A percentile compares a stretch with the other conserved stretches of the same genome.
Evolutionary conservation across 2,329 filamentous ascomycete genomes (phyloP).

Genomic region (Trichoderma koningii): DNA sequence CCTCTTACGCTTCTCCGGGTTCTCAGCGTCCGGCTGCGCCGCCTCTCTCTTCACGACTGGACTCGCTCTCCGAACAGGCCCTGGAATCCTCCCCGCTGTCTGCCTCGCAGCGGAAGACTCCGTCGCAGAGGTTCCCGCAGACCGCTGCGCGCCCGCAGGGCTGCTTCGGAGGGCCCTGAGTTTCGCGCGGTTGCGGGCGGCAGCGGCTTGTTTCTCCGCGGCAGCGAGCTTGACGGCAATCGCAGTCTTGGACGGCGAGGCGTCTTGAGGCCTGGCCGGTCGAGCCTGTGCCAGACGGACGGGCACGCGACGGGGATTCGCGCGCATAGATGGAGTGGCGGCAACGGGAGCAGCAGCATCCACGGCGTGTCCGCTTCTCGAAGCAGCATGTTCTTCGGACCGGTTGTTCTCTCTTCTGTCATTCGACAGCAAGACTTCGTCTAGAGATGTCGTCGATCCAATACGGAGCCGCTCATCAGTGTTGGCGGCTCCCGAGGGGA

Average conservation of each 20-base stretch:
- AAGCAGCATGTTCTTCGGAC: slow-evolving; percentile 24
- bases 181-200: slow-evolving; percentile 63
- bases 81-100: slow-evolving; percentile 16
- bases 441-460: slow-evolving; percentile 39
- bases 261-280: slow-evolving; percentile 50
- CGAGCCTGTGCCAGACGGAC: slow-evolving; percentile 40
- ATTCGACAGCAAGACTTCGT: slow-evolving; percentile 39
- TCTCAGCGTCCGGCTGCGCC: slow-evolving; percentile 31
- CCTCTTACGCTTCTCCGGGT: slow-evolving; percentile 50
- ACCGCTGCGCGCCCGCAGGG: slow-evolving; percentile 39
- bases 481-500: background rate
- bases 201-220: slow-evolving; percentile 64
- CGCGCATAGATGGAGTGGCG: background rate
- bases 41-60: slow-evolving; percentile 41
- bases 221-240: slow-evolving; percentile 66
- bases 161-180: slow-evolving; percentile 53
- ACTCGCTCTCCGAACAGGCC: slow-evolving; percentile 32
- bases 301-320: slow-evolving; percentile 28
- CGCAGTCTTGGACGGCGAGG: slow-evolving; percentile 60
- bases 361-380: background rate
- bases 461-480: slow-evolving; percentile 32
- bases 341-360: background rate
- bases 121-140: slow-evolving; percentile 29
- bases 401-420: background rate
- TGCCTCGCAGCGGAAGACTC: slow-evolving; percentile 9